phyloP scores from a whole-genome alignment of 225 moss, liverwort and hornwort species.

The Pseudisothecium myosuroides region DNA sequence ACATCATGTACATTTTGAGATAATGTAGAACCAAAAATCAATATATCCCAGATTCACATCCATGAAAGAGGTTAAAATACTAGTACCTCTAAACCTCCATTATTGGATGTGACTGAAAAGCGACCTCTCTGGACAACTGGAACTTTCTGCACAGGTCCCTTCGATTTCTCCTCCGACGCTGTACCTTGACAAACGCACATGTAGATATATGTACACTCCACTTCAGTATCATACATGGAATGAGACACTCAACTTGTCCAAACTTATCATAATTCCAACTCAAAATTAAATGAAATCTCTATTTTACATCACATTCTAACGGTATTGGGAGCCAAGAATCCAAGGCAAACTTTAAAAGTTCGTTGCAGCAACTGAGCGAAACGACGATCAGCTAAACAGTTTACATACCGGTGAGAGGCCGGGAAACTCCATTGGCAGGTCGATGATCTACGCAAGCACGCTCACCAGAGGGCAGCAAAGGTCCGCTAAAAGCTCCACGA shows the following conservation, averaged over 20 bases:
- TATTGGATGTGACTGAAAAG: slow-evolving; percentile 82
- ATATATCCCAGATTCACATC: not conserved
- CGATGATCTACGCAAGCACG: slow-evolving; percentile 26
- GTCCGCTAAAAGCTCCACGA: slow-evolving; percentile 36
- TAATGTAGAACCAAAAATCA: not conserved
- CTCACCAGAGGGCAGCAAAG: slow-evolving; percentile 27
- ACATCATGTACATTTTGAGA: not conserved
- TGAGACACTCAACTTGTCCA: not conserved
- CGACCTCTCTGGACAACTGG: slow-evolving; percentile 85
- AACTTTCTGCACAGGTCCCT: slow-evolving; percentile 30
- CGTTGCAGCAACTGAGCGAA: not conserved
- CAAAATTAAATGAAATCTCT: not conserved
- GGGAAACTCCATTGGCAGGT: slow-evolving; percentile 40
- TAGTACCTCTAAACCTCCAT: slow-evolving; percentile 43
- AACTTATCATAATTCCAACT: not conserved
- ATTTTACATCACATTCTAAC: not conserved
- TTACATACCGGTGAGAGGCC: slow-evolving; percentile 11
- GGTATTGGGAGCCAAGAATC: not conserved
- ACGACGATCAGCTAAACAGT: not conserved
- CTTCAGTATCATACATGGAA: not conserved
- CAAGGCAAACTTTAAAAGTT: not conserved
- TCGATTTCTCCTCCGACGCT: slow-evolving; percentile 37
- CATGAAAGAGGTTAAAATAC: not conserved
- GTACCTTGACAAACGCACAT: not conserved
- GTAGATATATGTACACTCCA: not conserved